Evolutionary conservation across 2,329 filamentous ascomycete genomes (phyloP), one percentile per base, ranked within the genome.

Genomic region (Ophiostoma sp.): DNA sequence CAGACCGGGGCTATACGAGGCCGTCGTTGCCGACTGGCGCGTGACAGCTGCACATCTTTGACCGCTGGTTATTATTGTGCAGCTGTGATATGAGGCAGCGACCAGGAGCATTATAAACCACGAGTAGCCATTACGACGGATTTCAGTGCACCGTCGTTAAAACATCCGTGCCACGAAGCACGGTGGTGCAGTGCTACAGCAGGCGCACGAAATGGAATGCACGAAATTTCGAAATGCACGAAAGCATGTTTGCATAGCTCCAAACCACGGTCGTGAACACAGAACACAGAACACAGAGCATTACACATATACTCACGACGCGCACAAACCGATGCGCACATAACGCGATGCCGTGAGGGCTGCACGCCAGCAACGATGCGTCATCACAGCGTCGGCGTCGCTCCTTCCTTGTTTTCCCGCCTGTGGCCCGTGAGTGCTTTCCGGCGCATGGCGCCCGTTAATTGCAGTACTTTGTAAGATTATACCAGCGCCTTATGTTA

Each of bases 21-120:
- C 60, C 60, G 60, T 63, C 40, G 16, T 18, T 63, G 60, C 60
- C 60, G 40, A n/a, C 36, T 62, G 36, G 58, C 38, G 38, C 38
- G 58, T 63, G 58, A 63, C 38, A 40, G 4, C 12, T 8, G 14
- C 11, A 62, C 27, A 41, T 62, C 49, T 18, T 41, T 62, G 60
- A 63, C 60, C 60, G 60, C 60, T 63, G 38, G 40, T 63, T 63
- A 55, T 27, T 9, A 8, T 6, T 27, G 27, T 27, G 27, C 27
- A 27, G 27, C 27, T 27, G 27, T 27, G 27, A 27, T 27, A 27
- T 27, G 27, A 27, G 27, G 27, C 27, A 27, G 27, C 27, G 2
- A 27, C 45, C 16, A 5, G n/a, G 12, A 14, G 45, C 42, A 47
- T 47, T 47, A n/a, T 47, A 5, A 47, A 9, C n/a, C 49, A 18